Evolutionary conservation across 305 asterid species (phyloP), one percentile per base, ranked within the genome.

Genomic region (Rubia balearica): DNA sequence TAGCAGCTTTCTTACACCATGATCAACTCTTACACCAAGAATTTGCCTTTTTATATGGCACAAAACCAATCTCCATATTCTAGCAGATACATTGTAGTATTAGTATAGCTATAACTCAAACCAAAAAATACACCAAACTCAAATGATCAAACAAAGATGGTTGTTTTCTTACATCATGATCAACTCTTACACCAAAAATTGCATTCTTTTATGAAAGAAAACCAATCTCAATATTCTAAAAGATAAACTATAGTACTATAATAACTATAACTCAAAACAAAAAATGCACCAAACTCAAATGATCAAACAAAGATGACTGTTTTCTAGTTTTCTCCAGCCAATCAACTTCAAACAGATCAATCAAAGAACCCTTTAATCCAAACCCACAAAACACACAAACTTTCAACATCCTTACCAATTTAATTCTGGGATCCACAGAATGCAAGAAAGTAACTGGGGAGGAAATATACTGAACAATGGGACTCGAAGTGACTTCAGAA

Each of bases 391-490:
- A 67, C 21, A 66, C 72, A 67, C 27, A 8, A 67, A 17, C 30
- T 49, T 49, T 49, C 56, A 49, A 30, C 36, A n/a, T 8, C 3
- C 11, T 9, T 87, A 94, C 97, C 97, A 89, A 80, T 85, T 94
- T 94, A 78, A 89, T 88, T 79, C 97, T 86, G 71, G 99, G 95
- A 71, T 94, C 97, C 9, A 91, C 95, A 56, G 81, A 77, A 86
- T 94, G 97, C 90, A 91, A 81, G 86, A 91, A 91, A 77, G 98
- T 94, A 81, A 86, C 82, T 53, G 99, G 98, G 43, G 96, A 85
- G 81, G 97, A 88, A 46, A 94, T 89, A 87, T 88, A 94, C 84
- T 94, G 99, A 16, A 90, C 96, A 87, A 94, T 89, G 73, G 99
- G 97, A 65, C 99, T 94, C 10, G 97, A 89, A 41, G 99, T 91